These are phyloP conservation scores for Psilocybe subaeruginosa DNA, from an alignment of 768 basidiomycete genomes.

Conservation along the genomic window DNA sequence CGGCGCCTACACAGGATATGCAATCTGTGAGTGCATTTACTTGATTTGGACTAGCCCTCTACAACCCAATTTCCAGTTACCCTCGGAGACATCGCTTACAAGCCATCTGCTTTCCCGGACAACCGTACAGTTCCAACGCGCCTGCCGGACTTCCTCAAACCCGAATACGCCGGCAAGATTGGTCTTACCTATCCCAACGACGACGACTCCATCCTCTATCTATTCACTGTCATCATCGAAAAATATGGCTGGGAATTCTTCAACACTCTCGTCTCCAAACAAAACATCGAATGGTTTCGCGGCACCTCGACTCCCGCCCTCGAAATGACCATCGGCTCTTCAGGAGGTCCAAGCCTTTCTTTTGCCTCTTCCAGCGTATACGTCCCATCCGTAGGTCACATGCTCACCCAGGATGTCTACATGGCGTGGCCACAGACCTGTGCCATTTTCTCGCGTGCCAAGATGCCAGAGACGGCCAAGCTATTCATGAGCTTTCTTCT, in stretches of 20 bases:
- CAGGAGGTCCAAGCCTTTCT: slow-evolving; percentile 8
- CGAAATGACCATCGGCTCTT: slow-evolving; percentile 13
- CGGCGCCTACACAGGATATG: slow-evolving; percentile 25
- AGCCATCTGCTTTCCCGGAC: slow-evolving; percentile 11
- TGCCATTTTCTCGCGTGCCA: slow-evolving; percentile 21
- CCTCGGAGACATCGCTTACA: slow-evolving; percentile 24
- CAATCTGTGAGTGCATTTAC: slow-evolving; percentile 19
- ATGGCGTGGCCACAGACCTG: slow-evolving; percentile 29
- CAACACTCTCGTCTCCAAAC: slow-evolving; percentile 16
- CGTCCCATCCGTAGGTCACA: slow-evolving; percentile 12
- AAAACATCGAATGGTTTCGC: slow-evolving; percentile 24
- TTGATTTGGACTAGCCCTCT: background rate
- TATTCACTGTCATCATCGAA: slow-evolving; percentile 23
- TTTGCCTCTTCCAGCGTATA: slow-evolving; percentile 24
- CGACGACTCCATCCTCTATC: slow-evolving; percentile 30
- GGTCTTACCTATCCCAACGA: slow-evolving; percentile 30
- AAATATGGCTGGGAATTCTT: slow-evolving; percentile 26
- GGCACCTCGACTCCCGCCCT: slow-evolving; percentile 27
- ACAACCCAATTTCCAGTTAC: slow-evolving; percentile 12
- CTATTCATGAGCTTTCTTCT: slow-evolving; percentile 26
- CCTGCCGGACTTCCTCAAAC: slow-evolving; percentile 18
- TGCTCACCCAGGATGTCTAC: slow-evolving; percentile 17
- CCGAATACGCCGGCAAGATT: slow-evolving; percentile 17
- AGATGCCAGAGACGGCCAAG: slow-evolving; percentile 22
- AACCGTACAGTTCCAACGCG: slow-evolving; percentile 12